A percentile compares a stretch with the other conserved stretches of the same genome.
Conservation (phyloP, 768 basidiomycete genomes). For the Boletus huronensis region DNA sequence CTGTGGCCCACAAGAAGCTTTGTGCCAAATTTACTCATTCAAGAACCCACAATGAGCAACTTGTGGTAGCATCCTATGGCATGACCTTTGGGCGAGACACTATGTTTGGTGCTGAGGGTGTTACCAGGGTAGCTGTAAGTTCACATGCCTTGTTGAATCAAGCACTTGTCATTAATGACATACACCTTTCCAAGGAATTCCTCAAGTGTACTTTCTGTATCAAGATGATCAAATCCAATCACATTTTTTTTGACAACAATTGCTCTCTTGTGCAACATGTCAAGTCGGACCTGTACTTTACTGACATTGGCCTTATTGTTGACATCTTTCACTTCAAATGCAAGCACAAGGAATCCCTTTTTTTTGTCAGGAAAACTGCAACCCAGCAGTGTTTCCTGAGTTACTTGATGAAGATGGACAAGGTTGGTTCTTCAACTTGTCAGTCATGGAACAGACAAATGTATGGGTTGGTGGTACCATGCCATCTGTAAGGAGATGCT, state of each 20-base stretch:
- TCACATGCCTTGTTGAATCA: no score
- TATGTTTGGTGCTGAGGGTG: conserved; percentile 2
- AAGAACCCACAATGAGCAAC: conserved; percentile 2
- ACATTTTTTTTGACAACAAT: conserved; percentile 10
- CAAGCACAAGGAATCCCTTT: conserved; percentile 31
- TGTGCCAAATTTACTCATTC: background rate
- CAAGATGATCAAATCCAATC: background rate
- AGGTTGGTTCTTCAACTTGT: conserved; percentile 38
- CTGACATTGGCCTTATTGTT: conserved; percentile 25
- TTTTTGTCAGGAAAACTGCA: conserved; percentile 32
- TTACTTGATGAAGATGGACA: conserved; percentile 19
- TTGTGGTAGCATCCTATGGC: background rate
- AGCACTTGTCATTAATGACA: no score
- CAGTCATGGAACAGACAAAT: conserved; percentile 34
- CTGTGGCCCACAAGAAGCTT: no score
- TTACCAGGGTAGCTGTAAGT: background rate
- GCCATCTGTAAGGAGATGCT: conserved; percentile 35
- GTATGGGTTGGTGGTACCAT: conserved; percentile 37
- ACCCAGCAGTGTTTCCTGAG: conserved; percentile 28
- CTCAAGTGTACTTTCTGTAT: background rate
- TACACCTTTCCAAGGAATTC: background rate
- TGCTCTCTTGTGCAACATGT: conserved; percentile 3
- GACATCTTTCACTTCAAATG: conserved; percentile 38
- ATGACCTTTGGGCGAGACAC: background rate
- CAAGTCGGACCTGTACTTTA: conserved; percentile 3